Base-by-base conservation (phyloP, 805 yeast species). In the Lipomyces anomalus region DNA sequence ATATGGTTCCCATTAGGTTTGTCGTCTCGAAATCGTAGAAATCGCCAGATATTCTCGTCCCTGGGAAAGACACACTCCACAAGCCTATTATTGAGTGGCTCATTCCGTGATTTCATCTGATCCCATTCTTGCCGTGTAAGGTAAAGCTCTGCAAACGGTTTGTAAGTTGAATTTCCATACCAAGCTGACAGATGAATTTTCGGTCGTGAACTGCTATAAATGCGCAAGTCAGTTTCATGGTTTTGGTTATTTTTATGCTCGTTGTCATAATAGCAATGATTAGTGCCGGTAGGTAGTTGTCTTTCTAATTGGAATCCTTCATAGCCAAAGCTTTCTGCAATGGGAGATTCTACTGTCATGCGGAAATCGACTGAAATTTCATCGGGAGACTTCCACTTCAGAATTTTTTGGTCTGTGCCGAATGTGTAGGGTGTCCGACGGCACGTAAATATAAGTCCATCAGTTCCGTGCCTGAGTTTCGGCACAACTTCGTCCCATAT, bases 351-450 rank as follows among this genome's bases (percentile, higher is more conserved):
- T 47, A 87, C 64, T 28, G 72, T 71, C 48, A 92, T 64, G 61
- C 80, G 80, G 66, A 86, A 92, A 65, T 92, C 99, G 36, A 94
- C 78, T 0, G 97, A 83, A 58, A 94, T 94, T 64, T 90, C 98
- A 51, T 85, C 85, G 9, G 95, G 86, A 2, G 98, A 97, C 61
- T 92, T 92, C 99, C 99, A 92, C 66, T 94, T 92, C 44, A 92
- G 67, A 40, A 92, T 69, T 4, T 87, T 78, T 0, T 78, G 74
- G 63, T 92, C 97, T 1, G 97, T 90, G 11, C 97, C 97, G 52
- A 81, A 78, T 2, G 78, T 71, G 65, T 92, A 92, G 0, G 95
- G 94, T 1, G 90, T 78, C 43, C 79, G 86, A 36, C 94, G 84
- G 53, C 95, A 86, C 1, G 99, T 92, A 63, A 88, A 85, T 48